Conservation (phyloP, 176 grass and related monocot genomes). For the Avena eriantha region DNA sequence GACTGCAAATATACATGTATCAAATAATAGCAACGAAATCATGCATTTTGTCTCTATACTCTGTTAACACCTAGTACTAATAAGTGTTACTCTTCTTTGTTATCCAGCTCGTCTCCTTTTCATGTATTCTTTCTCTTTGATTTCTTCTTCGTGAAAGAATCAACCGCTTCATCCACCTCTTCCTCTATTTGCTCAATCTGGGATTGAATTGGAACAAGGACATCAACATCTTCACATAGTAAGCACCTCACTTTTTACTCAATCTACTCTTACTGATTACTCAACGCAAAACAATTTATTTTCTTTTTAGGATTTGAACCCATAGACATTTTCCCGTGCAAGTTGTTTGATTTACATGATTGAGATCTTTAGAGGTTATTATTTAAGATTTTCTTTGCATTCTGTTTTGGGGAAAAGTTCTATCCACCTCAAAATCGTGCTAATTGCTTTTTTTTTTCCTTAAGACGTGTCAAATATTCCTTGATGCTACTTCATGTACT, state of each 20-base stretch:
- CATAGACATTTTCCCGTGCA: neutral
- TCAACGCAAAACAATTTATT: neutral
- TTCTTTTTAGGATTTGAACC: neutral
- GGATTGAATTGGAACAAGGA: neutral
- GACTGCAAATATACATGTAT: neutral
- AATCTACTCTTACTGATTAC: neutral
- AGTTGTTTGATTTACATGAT: neutral
- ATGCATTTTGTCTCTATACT: slow-evolving; percentile 2
- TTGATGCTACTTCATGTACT: neutral
- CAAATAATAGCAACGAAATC: neutral
- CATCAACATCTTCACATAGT: neutral
- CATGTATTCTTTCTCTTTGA: neutral
- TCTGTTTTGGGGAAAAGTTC: neutral
- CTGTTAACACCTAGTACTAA: neutral
- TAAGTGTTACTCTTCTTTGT: neutral
- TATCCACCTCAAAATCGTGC: neutral
- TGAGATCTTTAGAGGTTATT: neutral
- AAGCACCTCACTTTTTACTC: neutral
- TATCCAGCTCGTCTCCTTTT: neutral
- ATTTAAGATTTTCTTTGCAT: neutral
- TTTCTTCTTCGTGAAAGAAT: slow-evolving; percentile 35
- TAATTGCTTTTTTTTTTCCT: neutral
- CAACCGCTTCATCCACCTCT: slow-evolving; percentile 50
- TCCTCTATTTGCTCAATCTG: slow-evolving; percentile 63
- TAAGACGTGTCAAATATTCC: neutral